Evolutionary conservation across 2,329 filamentous ascomycete genomes (phyloP), one percentile per base, ranked within the genome.

Genomic region (Alternaria ventricosa): DNA sequence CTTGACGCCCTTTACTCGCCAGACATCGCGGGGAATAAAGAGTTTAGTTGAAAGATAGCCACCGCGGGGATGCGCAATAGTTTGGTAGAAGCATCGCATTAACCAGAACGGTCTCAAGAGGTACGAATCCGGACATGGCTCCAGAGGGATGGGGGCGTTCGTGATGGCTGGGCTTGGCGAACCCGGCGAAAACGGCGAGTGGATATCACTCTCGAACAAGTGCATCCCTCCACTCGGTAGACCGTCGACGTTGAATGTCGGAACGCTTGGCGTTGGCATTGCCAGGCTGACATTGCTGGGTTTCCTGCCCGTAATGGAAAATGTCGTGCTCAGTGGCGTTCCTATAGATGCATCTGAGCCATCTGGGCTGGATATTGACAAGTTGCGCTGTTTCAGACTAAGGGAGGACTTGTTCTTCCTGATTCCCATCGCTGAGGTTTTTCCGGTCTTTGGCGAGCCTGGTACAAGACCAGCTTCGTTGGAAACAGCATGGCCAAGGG

Each of bases 81-180:
- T 97, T 78, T 97, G 93, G 76, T 96, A 97, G 25, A 99, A 86
- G 65, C 92, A 94, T 58, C 96, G 90, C 93, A 99, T 97, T 47
- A 99, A 85, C 96, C 96, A 99, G 80, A 97, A 99, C 2, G 96
- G 96, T 20, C 96, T 90, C n/a, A 98, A 85, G 73, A 97, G 86
- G 63, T 91, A 90, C 44, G 96, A 93, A 36, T 91, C 92, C 1
- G 96, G 96, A 77, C 96, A 99, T 4, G 96, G 92, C 75, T 99
- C 96, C 6, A 99, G 86, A 0, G 93, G 88, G 22, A 90, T 86
- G 12, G 94, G 94, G 1, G 89, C 87, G 68, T 93, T 89, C 0
- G 83, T 75, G 12, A 85, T 83, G n/a, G 87, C 78, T 4, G 86
- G 83, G 60, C 90, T 90, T 3, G 90, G 88, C n/a, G 88, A 89